phyloP scores from a whole-genome alignment of 2,329 filamentous ascomycete species.

The Phyllosticta capitalensis region DNA sequence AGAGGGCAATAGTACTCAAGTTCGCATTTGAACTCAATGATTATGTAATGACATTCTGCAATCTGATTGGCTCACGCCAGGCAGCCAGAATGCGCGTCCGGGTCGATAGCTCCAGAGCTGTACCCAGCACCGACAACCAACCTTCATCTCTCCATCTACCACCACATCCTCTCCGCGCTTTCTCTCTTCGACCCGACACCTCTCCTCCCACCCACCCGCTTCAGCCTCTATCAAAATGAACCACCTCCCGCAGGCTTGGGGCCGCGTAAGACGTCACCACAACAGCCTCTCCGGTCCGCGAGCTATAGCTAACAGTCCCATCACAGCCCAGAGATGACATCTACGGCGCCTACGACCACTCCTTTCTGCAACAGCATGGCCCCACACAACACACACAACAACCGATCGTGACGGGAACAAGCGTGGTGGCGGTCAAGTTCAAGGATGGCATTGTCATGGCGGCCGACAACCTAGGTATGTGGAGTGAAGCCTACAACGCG shows the following conservation, averaged over 20 bases:
- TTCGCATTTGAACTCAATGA: neutral
- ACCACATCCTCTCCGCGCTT: conserved; percentile 11
- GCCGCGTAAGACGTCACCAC: conserved; percentile 43
- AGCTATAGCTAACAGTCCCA: conserved; percentile 4
- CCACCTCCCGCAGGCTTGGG: conserved; percentile 57
- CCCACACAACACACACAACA: conserved; percentile 83
- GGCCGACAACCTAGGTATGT: conserved; percentile 84
- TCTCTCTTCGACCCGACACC: conserved; percentile 14
- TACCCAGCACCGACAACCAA: conserved; percentile 5
- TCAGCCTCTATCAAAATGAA: conserved; percentile 42
- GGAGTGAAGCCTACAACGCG: neutral
- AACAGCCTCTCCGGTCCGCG: neutral
- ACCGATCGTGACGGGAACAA: conserved; percentile 92
- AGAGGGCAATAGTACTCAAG: neutral
- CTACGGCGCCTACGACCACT: conserved; percentile 85
- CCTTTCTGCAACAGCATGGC: conserved; percentile 63
- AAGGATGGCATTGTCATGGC: conserved; percentile 94
- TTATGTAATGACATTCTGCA: neutral
- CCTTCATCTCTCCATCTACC: conserved; percentile 5
- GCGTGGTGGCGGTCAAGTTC: conserved; percentile 90
- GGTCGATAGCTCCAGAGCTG: conserved; percentile 5
- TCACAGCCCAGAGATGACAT: conserved; percentile 87
- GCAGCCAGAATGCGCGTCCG: conserved; percentile 6
- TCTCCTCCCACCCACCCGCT: conserved; percentile 11
- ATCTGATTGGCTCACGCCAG: conserved; percentile 8